Conservation (phyloP, 108 stramenopile species). For the Conticribra weissflogii region DNA sequence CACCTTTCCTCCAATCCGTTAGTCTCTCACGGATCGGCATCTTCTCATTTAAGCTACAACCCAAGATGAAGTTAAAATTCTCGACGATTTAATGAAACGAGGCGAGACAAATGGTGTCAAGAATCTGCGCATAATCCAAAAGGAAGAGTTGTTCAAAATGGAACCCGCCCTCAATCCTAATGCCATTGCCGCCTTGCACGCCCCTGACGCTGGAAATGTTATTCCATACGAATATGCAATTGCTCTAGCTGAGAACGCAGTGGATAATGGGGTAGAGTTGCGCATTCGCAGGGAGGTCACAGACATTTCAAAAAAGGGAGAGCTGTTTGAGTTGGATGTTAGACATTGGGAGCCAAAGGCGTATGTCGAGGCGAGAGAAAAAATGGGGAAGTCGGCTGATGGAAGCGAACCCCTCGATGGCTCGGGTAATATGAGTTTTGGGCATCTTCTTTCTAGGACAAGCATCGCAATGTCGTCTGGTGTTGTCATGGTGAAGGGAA, state of each 20-base stretch:
- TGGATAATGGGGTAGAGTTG: slow-evolving; percentile 87
- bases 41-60: too few species aligned
- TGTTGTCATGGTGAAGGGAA: slow-evolving; percentile 28
- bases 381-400: slow-evolving; percentile 45
- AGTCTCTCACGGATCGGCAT: too few species aligned
- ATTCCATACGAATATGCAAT: slow-evolving; percentile 87
- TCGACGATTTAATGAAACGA: slow-evolving; percentile 68
- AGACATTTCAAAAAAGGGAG: slow-evolving; percentile 33
- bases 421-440: not conserved
- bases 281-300: slow-evolving; percentile 73
- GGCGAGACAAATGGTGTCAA: slow-evolving; percentile 80
- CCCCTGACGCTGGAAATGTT: slow-evolving; percentile 85
- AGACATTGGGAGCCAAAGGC: slow-evolving; percentile 73
- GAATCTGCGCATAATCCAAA: slow-evolving; percentile 64
- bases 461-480: slow-evolving; percentile 35
- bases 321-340: slow-evolving; percentile 44
- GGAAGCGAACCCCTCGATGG: slow-evolving; percentile 22
- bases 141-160: slow-evolving; percentile 62
- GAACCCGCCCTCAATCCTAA: slow-evolving; percentile 69
- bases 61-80: slow-evolving; percentile 57
- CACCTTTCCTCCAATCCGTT: too few species aligned
- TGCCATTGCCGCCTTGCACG: slow-evolving; percentile 71
- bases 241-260: slow-evolving; percentile 84
- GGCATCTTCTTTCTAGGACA: slow-evolving; percentile 12
- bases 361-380: slow-evolving; percentile 54